Conservation (phyloP, 495 filamentous ascomycete genomes). For the Cercophora sp. region DNA sequence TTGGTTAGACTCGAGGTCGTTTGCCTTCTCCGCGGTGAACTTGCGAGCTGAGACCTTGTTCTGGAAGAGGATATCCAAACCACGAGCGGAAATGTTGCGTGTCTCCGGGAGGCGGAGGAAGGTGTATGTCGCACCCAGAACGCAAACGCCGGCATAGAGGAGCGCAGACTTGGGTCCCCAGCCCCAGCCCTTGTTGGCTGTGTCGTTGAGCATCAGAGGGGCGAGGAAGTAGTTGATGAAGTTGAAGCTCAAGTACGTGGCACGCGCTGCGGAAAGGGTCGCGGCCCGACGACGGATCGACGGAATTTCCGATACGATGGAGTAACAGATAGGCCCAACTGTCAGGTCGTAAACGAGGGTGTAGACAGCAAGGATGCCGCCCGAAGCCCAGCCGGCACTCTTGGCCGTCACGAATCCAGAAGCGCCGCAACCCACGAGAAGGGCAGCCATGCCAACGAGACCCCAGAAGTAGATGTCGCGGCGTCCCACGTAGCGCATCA, state of each 20-base stretch:
- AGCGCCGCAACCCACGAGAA: slow-evolving; percentile 33
- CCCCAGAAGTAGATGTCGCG: slow-evolving; percentile 52
- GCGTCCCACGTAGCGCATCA: slow-evolving; percentile 47
- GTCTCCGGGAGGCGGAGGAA: slow-evolving; percentile 43
- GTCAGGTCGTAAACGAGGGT: slow-evolving; percentile 51
- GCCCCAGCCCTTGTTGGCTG: slow-evolving; percentile 45
- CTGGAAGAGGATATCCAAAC: slow-evolving; percentile 58
- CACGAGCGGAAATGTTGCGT: slow-evolving; percentile 47
- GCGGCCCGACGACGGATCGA: slow-evolving; percentile 51
- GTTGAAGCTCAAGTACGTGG: slow-evolving; percentile 49
- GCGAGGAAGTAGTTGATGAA: slow-evolving; percentile 45
- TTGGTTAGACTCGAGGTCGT: slow-evolving; percentile 1
- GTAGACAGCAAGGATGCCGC: slow-evolving; percentile 50
- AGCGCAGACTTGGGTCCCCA: slow-evolving; percentile 52
- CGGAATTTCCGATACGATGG: slow-evolving; percentile 56
- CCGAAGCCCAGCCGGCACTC: slow-evolving; percentile 42
- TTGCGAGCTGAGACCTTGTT: slow-evolving; percentile 31
- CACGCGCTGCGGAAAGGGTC: slow-evolving; percentile 54
- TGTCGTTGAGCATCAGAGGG: slow-evolving; percentile 41
- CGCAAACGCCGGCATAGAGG: slow-evolving; percentile 53
- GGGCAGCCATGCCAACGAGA: slow-evolving; percentile 35
- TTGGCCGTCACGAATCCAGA: slow-evolving; percentile 22
- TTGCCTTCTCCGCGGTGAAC: slow-evolving; percentile 8
- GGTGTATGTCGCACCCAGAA: slow-evolving; percentile 39
- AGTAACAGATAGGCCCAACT: slow-evolving; percentile 58